Conservation (phyloP, 306 rosid genomes). For the Pterocarpus macrocarpus region DNA sequence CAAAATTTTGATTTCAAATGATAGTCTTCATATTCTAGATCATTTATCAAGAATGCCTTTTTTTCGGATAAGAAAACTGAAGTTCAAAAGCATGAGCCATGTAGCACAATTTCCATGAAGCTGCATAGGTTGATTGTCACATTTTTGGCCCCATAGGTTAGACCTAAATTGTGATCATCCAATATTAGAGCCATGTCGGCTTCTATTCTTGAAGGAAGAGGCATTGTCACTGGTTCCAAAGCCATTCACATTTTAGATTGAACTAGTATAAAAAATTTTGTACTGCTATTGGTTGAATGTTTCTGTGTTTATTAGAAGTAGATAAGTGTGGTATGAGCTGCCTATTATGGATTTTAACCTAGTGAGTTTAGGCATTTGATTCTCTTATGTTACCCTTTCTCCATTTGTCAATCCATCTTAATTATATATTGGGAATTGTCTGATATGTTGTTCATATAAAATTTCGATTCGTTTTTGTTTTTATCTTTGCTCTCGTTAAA, state of each 20-base stretch:
- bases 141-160: not conserved
- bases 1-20: not conserved
- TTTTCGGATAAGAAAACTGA: not conserved
- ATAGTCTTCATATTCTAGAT: constrained; percentile 4
- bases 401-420: constrained; percentile 3
- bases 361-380: constrained; percentile 2
- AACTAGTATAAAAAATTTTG: not conserved
- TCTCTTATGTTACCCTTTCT: constrained; percentile 4
- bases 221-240: not conserved
- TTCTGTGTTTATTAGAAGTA: not conserved
- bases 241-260: constrained; percentile 6
- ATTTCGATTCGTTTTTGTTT: no score
- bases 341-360: not conserved
- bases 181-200: constrained; percentile 13
- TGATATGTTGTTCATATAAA: not conserved
- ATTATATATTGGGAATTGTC: constrained; percentile 2
- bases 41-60: not conserved
- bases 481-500: not conserved
- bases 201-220: constrained; percentile 12
- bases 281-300: constrained; percentile 13
- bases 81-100: constrained; percentile 2
- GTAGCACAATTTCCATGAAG: constrained; percentile 19
- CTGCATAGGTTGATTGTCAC: constrained; percentile 10
- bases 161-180: not conserved
- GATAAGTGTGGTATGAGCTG: not conserved